phyloP scores from a whole-genome alignment of 2,329 filamentous ascomycete species.

The Fusarium tupiense region DNA sequence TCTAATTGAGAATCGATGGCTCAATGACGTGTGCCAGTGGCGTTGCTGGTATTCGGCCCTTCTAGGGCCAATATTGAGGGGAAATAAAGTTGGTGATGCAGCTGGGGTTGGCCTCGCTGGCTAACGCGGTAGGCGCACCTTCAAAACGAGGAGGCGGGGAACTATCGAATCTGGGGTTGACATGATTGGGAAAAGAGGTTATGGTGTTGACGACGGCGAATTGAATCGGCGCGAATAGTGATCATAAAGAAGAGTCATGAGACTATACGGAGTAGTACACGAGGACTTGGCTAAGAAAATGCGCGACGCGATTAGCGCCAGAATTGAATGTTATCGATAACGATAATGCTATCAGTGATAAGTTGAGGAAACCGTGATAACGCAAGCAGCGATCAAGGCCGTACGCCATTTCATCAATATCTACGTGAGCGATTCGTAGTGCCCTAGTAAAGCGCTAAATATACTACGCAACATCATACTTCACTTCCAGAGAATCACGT shows the following conservation, averaged over 20 bases:
- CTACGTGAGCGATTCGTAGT: accelerated
- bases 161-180: not conserved
- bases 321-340: not conserved
- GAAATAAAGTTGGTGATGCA: slow-evolving; percentile 15
- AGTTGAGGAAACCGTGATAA: not conserved
- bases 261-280: no score
- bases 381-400: accelerated
- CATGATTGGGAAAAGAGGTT: not conserved
- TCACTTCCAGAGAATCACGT: not conserved
- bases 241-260: not conserved
- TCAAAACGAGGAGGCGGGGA: not conserved
- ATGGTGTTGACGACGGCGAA: not conserved
- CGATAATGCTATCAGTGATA: not conserved
- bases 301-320: not conserved
- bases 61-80: slow-evolving; percentile 9
- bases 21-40: not conserved
- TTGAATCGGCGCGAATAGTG: not conserved
- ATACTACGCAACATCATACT: not conserved
- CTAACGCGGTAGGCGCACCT: not conserved
- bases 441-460: no score
- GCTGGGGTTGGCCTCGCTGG: not conserved
- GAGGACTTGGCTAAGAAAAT: not conserved
- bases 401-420: no score
- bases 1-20: not conserved
- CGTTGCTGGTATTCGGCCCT: slow-evolving; percentile 18